phyloP scores from a whole-genome alignment of 768 basidiomycete species.

The Tricholoma saponaceum region DNA sequence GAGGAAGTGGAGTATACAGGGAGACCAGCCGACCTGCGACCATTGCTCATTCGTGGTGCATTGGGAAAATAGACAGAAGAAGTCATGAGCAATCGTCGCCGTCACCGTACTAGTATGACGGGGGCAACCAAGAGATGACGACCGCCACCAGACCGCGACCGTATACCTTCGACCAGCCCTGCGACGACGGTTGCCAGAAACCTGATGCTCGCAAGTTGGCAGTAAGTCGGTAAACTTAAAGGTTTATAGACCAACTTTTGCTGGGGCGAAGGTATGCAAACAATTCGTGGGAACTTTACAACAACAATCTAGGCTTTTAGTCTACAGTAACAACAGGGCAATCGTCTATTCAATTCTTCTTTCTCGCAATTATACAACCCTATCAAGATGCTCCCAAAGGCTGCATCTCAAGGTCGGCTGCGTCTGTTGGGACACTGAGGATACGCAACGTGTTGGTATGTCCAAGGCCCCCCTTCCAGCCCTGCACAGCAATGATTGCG shows the following conservation, averaged over 20 bases:
- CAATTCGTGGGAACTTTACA: background rate
- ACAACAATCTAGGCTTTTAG: too few species aligned
- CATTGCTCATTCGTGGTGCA: conserved; percentile 35
- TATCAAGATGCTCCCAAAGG: conserved; percentile 18
- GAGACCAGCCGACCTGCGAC: conserved; percentile 30
- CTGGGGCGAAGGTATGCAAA: too few species aligned
- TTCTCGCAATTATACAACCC: background rate
- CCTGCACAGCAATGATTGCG: conserved; percentile 93
- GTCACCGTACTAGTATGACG: too few species aligned
- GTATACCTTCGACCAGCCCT: too few species aligned
- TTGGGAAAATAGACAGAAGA: conserved; percentile 48
- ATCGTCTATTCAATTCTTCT: background rate
- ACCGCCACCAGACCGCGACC: background rate
- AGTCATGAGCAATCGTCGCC: conserved; percentile 7
- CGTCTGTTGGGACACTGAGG: conserved; percentile 77
- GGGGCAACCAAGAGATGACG: background rate
- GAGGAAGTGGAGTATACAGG: conserved; percentile 29
- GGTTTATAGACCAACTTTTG: too few species aligned
- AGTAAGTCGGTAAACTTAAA: too few species aligned
- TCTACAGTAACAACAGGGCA: background rate
- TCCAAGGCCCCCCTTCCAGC: conserved; percentile 98
- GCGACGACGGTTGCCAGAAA: too few species aligned
- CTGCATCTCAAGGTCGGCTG: conserved; percentile 74
- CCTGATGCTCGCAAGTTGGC: too few species aligned
- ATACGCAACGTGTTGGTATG: conserved; percentile 92